Conservation (phyloP, 495 filamentous ascomycete species). For the Sporormia fimetaria region DNA sequence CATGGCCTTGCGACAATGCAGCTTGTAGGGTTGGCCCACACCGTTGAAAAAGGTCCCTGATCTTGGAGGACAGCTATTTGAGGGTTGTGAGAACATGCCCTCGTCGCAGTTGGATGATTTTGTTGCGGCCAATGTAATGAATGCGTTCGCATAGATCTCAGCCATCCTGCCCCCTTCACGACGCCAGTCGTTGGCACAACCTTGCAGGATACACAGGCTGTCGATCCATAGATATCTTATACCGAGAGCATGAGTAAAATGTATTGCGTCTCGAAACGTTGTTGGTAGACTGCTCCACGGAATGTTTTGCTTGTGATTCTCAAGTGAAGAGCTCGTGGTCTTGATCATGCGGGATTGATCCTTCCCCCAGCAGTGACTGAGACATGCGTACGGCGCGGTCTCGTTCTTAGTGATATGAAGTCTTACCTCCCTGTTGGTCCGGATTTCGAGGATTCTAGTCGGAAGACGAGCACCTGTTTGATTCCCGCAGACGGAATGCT, state of each 20-base stretch:
- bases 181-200: constrained; percentile 1
- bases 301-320: not conserved
- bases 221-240: constrained; percentile 8
- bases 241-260: not conserved
- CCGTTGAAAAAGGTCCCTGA: not conserved
- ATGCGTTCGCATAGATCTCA: not conserved
- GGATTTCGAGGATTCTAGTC: no score
- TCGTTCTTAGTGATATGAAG: no score
- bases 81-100: not conserved
- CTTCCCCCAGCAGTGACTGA: constrained; percentile 6
- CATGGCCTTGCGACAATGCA: not conserved
- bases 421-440: no score
- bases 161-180: constrained; percentile 3
- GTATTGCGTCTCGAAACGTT: constrained; percentile 10
- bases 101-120: constrained; percentile 1
- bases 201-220: constrained; percentile 4
- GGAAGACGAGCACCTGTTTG: no score
- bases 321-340: not conserved
- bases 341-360: not conserved
- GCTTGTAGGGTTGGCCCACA: not conserved
- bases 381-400: no score
- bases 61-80: not conserved
- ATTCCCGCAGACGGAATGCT: no score
- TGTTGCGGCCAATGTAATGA: constrained; percentile 1
- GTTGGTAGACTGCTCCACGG: not conserved